Base-by-base conservation (phyloP, 345 rosid genomes). In the Eucalyptus sp. region DNA sequence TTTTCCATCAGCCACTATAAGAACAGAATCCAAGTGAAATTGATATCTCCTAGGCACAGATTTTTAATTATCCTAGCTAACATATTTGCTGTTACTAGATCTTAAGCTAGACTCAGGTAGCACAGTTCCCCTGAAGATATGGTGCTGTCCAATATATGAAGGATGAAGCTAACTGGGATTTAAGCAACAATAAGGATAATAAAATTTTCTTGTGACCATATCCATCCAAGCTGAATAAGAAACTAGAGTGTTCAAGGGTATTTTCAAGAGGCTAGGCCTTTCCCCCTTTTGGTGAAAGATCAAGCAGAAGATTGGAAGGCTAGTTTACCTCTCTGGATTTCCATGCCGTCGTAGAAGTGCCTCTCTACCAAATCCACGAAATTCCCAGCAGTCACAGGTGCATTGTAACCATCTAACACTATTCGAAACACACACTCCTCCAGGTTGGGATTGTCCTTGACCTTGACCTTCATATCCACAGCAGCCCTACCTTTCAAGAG, bases 391-490 rank as follows among this genome's bases (percentile, higher is more conserved):
- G 99, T 97, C 80, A 97, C 97, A 3, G 99, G 99, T 48, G 99
- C 99, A 88, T 96, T 98, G 87, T 98, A 98, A 51, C 99, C 99
- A 90, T 98, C 99, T 71, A 98, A 93, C 81, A 98, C 99, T 86
- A 98, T 97, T 85, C 91, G 99, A 91, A 97, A 98, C 50, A 98
- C 94, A 88, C 96, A 95, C 48, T 95, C 98, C 43, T 96, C 96
- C 12, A 95, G 16, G 90, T 96, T 98, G 13, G 99, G 99, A 89
- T 97, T 98, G 94, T 98, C 99, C 93, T 96, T 97, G 90, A 98
- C 94, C 94, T 96, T 98, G 92, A 98, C 98, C 94, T 98, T 98
- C 99, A 98, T 98, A 91, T 97, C 99, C 90, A 98, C 98, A 87
- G 94, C 89, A 60, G 99, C 99, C 93, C 99, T 95, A 86, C 99